phyloP scores from a whole-genome alignment of 805 yeast genomes.

The Pichia gijzeniarum region DNA sequence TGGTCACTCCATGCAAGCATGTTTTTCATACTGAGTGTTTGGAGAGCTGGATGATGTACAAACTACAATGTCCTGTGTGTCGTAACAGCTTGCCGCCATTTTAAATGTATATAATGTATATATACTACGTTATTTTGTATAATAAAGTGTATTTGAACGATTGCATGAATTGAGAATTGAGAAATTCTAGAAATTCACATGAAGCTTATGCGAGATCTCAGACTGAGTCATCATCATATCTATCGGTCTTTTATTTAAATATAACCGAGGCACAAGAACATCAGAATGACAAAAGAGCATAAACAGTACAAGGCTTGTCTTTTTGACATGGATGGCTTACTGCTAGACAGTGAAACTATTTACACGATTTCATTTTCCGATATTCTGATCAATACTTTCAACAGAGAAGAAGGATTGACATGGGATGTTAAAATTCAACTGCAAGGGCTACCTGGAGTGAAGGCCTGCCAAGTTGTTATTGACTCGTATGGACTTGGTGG shows the following conservation, averaged over 20 bases:
- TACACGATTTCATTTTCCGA: conserved; percentile 76
- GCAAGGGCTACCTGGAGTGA: conserved; percentile 89
- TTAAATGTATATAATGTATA: conserved; percentile 24
- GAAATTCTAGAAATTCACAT: background rate
- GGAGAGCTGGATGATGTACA: conserved; percentile 89
- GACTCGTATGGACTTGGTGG: conserved; percentile 62
- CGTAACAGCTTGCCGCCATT: conserved; percentile 80
- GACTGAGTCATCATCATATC: no score
- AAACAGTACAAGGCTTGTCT: conserved; percentile 25
- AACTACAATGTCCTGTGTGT: conserved; percentile 91
- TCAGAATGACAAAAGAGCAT: conserved; percentile 3
- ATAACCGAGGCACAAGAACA: background rate
- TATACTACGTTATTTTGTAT: background rate
- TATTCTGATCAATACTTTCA: conserved; percentile 51
- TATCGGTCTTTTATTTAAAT: no score
- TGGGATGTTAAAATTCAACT: conserved; percentile 86
- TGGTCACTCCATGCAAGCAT: conserved; percentile 90
- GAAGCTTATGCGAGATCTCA: no score
- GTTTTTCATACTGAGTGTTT: conserved; percentile 86
- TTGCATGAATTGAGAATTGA: background rate
- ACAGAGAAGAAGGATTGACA: conserved; percentile 59
- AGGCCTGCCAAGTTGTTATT: conserved; percentile 58
- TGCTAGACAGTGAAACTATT: conserved; percentile 86
- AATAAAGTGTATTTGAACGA: no score
- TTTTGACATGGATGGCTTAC: conserved; percentile 89